Evolutionary conservation across 2,329 filamentous ascomycete species (phyloP).

Genomic region (Endocalyx cinctus): DNA sequence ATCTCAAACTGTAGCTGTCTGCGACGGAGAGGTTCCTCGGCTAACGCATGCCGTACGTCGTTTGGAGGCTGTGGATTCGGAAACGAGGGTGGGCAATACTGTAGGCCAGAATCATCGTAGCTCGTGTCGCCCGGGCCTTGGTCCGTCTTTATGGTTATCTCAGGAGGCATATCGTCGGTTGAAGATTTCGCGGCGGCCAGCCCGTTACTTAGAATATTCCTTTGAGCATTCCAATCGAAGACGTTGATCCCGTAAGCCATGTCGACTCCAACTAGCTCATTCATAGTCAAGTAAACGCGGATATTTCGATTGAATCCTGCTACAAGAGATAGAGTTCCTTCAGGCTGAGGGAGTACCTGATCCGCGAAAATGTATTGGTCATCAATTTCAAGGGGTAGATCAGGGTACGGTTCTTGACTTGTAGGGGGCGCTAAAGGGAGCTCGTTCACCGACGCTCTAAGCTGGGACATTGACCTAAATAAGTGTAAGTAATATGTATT

Average conservation of each 20-base stretch:
- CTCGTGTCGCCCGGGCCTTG: conserved; percentile 27
- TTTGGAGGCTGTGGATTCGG: conserved; percentile 41
- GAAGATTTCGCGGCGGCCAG: conserved; percentile 66
- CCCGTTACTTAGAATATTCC: conserved; percentile 65
- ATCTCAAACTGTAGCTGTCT: conserved; percentile 75
- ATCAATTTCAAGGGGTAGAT: conserved; percentile 75
- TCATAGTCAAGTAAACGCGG: conserved; percentile 76
- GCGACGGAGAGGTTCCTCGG: conserved; percentile 44
- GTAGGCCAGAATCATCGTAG: conserved; percentile 41
- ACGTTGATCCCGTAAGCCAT: conserved; percentile 76
- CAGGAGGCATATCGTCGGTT: conserved; percentile 62
- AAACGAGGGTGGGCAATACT: conserved; percentile 49
- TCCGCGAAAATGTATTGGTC: conserved; percentile 73
- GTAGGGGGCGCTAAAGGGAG: conserved; percentile 74
- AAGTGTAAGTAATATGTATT: conserved; percentile 11
- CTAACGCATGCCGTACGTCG: conserved; percentile 47
- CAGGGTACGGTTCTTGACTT: conserved; percentile 69
- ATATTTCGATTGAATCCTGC: conserved; percentile 79
- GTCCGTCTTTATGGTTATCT: conserved; percentile 55
- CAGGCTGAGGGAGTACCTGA: conserved; percentile 65
- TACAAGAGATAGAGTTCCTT: conserved; percentile 63
- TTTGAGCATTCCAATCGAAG: conserved; percentile 74
- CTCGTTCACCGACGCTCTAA: conserved; percentile 68
- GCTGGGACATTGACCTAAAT: conserved; percentile 67
- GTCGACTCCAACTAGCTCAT: conserved; percentile 72